phyloP scores from a whole-genome alignment of 2,329 filamentous ascomycete genomes.

The Elsinoe perseae region DNA sequence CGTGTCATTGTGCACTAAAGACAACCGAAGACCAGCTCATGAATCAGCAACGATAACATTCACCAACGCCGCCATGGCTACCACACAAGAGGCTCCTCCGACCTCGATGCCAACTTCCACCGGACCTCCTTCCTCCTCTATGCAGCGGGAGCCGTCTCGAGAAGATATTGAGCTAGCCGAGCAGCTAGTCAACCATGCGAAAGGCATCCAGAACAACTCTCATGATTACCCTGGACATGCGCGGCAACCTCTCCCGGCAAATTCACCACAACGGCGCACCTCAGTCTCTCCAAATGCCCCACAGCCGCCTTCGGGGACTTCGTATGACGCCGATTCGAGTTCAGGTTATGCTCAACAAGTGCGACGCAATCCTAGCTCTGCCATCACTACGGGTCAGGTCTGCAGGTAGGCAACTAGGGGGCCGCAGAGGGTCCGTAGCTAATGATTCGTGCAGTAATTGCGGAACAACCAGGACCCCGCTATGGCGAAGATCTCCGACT shows the following conservation, averaged over 20 bases:
- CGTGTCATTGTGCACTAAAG: neutral
- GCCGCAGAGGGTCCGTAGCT: conserved; percentile 14
- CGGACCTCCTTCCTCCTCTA: conserved; percentile 23
- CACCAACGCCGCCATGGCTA: conserved; percentile 9
- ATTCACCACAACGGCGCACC: conserved; percentile 17
- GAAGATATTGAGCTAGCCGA: conserved; percentile 45
- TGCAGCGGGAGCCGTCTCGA: conserved; percentile 39
- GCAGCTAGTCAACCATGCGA: conserved; percentile 42
- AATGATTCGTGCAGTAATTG: conserved; percentile 64
- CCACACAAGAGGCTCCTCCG: conserved; percentile 10
- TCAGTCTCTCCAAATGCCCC: conserved; percentile 15
- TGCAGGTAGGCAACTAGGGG: conserved; percentile 55
- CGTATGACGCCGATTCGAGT: neutral
- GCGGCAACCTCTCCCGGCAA: neutral
- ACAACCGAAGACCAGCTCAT: neutral
- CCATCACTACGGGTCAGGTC: conserved; percentile 49
- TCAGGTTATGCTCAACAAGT: neutral
- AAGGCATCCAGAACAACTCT: conserved; percentile 25
- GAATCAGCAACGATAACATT: conserved; percentile 16
- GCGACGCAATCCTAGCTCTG: conserved; percentile 11
- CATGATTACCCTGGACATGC: conserved; percentile 16
- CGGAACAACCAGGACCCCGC: conserved; percentile 81
- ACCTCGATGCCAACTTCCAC: neutral
- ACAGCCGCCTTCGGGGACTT: conserved; percentile 11
- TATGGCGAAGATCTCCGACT: conserved; percentile 89